These are phyloP conservation scores for Penicillium digitatum DNA, from an alignment of 2,329 filamentous ascomycete genomes.

Conservation along the genomic window DNA sequence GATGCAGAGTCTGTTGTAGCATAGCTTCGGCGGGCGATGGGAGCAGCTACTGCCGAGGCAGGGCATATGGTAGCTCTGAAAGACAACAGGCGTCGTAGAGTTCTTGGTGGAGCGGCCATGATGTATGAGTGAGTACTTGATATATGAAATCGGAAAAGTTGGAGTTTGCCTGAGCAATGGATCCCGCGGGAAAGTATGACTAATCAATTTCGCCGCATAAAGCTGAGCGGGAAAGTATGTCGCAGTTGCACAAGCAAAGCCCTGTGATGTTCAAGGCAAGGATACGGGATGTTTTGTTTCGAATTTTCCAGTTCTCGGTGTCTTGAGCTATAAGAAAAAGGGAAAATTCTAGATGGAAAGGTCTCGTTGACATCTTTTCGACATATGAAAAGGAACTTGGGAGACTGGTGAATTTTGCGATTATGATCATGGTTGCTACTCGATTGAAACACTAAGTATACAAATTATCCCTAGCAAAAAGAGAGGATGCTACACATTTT, in stretches of 20 bases:
- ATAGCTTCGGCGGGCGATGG: constrained; percentile 31
- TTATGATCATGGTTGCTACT: constrained; percentile 23
- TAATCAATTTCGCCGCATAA: background rate
- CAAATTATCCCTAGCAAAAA: too few species aligned
- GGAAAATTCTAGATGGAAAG: too few species aligned
- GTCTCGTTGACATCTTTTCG: too few species aligned
- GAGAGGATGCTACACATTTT: too few species aligned
- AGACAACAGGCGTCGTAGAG: constrained; percentile 32
- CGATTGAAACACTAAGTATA: constrained; percentile 17
- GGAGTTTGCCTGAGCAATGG: constrained; percentile 1
- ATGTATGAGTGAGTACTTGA: constrained; percentile 17
- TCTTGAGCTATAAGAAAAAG: too few species aligned
- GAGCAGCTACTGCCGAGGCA: constrained; percentile 10
- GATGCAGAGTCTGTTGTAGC: constrained; percentile 40
- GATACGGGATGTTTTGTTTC: background rate
- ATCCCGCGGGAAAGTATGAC: constrained; percentile 10
- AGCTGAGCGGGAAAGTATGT: constrained; percentile 4
- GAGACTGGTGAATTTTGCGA: constrained; percentile 4
- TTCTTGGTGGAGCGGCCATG: constrained; percentile 35
- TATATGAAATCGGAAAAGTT: constrained; percentile 4
- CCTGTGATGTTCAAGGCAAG: too few species aligned
- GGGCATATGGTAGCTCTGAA: constrained; percentile 24
- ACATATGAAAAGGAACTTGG: background rate
- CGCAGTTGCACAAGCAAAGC: background rate
- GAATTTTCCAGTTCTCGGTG: background rate